phyloP scores from a whole-genome alignment of 2,329 filamentous ascomycete species.

The Trichoderma sp. region DNA sequence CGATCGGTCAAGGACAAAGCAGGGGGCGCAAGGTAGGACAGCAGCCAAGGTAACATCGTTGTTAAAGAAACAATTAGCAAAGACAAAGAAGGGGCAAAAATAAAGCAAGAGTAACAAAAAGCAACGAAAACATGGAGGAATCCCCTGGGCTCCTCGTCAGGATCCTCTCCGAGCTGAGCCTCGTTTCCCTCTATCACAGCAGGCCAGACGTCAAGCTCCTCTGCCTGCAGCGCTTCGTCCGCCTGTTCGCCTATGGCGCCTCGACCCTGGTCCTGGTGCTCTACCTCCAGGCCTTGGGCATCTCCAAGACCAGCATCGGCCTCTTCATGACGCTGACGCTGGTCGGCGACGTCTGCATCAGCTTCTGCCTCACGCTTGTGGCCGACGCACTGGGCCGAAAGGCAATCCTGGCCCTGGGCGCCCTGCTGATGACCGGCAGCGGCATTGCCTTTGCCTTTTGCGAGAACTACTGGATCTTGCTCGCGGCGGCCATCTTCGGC shows the following conservation, averaged over 20 bases:
- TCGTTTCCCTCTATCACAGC: conserved; percentile 34
- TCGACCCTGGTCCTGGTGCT: conserved; percentile 60
- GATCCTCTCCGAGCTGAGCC: conserved; percentile 35
- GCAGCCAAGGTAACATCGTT: no score
- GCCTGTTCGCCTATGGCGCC: conserved; percentile 64
- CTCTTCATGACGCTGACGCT: conserved; percentile 69
- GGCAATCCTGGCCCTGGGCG: conserved; percentile 56
- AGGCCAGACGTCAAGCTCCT: conserved; percentile 58
- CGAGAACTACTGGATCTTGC: conserved; percentile 60
- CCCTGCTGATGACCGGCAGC: conserved; percentile 57
- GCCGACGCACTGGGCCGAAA: conserved; percentile 61
- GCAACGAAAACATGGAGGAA: neutral
- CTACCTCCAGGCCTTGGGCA: conserved; percentile 54
- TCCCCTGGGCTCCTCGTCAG: conserved; percentile 6
- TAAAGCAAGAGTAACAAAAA: neutral
- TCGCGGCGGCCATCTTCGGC: conserved; percentile 60
- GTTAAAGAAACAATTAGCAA: no score
- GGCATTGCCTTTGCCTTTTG: conserved; percentile 57
- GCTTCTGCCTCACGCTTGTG: conserved; percentile 59
- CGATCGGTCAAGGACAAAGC: neutral
- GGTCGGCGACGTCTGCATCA: conserved; percentile 60
- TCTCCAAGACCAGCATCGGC: conserved; percentile 57
- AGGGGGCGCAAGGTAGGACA: neutral
- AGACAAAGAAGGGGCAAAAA: neutral
- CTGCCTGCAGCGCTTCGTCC: conserved; percentile 60